These are phyloP conservation scores for Umbelopsis sp. DNA, from an alignment of 192 early-diverging fungal species.

Conservation along the genomic window DNA sequence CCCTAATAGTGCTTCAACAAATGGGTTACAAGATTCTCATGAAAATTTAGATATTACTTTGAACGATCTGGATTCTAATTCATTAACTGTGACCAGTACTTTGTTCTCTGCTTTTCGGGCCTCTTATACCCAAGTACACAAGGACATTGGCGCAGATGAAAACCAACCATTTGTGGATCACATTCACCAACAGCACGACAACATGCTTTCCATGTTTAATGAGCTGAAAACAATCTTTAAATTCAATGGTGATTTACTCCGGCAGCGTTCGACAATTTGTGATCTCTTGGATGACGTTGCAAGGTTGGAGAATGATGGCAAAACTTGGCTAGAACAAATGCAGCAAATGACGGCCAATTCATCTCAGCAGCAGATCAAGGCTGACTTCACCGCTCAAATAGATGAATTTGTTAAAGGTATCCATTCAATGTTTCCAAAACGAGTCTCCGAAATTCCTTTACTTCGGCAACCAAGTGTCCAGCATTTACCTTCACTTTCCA, in stretches of 20 bases:
- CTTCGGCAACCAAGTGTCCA: neutral
- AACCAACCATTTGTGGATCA: neutral
- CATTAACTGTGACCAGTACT: neutral
- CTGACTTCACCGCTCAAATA: constrained; percentile 1
- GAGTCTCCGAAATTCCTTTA: neutral
- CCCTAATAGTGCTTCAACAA: neutral
- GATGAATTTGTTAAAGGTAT: neutral
- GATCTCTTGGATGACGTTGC: neutral
- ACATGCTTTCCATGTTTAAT: neutral
- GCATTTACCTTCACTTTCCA: neutral
- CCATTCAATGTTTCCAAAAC: neutral
- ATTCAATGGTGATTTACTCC: neutral
- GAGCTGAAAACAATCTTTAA: neutral
- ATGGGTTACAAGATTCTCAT: neutral
- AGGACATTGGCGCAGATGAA: neutral
- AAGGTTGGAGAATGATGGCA: neutral
- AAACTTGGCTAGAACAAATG: neutral
- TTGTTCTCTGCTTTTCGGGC: neutral
- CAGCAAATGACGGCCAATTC: neutral
- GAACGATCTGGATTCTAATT: neutral
- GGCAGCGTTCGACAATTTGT: neutral
- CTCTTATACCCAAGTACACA: neutral
- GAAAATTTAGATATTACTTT: neutral
- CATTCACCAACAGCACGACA: neutral
- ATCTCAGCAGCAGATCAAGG: neutral